These are phyloP conservation scores for Eucalyptus curtisii DNA, from an alignment of 345 rosid genomes.

Conservation along the genomic window DNA sequence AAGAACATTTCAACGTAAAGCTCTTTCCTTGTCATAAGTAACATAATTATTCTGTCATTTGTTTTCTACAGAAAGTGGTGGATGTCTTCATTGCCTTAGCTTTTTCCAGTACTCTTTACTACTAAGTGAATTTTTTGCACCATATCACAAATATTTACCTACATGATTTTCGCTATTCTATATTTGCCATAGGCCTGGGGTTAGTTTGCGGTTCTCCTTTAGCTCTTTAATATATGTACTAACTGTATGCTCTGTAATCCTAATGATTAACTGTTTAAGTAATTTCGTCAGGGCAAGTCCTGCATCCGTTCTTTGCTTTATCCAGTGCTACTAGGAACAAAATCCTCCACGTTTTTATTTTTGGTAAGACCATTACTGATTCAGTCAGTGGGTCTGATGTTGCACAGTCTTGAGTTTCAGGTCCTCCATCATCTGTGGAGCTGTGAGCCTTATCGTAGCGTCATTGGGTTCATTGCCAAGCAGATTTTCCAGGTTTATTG, in stretches of 20 bases:
- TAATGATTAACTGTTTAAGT: not conserved
- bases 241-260: not conserved
- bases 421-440: slow-evolving; percentile 40
- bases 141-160: not conserved
- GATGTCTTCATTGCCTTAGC: not conserved
- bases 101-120: not conserved
- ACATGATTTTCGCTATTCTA: not conserved
- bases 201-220: not conserved
- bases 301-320: not conserved
- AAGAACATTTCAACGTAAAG: slow-evolving; percentile 46
- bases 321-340: not conserved
- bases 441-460: slow-evolving; percentile 30
- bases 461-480: slow-evolving; percentile 52
- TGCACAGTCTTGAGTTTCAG: slow-evolving; percentile 27
- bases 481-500: slow-evolving; percentile 22
- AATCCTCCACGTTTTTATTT: not conserved
- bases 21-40: not conserved
- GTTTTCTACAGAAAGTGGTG: not conserved
- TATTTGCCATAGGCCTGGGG: not conserved
- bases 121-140: not conserved
- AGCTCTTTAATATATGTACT: not conserved
- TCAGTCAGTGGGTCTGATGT: not conserved
- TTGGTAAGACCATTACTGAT: not conserved
- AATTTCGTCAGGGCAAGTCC: not conserved
- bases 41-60: not conserved